Conservation (phyloP, 2,329 filamentous ascomycete species). For the Chrysosporium keratinophilum region DNA sequence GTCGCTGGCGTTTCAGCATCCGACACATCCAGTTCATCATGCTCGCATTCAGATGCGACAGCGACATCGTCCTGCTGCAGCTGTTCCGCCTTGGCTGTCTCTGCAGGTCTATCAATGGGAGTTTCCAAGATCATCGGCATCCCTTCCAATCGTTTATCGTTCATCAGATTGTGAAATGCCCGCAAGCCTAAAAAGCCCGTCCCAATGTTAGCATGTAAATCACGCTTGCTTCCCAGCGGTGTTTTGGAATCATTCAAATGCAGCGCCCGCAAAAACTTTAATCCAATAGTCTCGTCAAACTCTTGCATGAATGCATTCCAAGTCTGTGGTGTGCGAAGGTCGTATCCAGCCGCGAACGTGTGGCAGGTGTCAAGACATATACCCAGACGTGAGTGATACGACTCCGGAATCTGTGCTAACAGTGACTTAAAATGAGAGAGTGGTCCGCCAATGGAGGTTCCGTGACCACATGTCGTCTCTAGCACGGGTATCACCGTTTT, state of each 20-base stretch:
- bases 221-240: constrained; percentile 67
- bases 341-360: constrained; percentile 87
- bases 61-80: constrained; percentile 10
- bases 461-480: constrained; percentile 89
- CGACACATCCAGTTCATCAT: constrained; percentile 15
- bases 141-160: constrained; percentile 62
- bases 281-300: constrained; percentile 69
- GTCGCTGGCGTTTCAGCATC: background rate
- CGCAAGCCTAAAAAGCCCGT: constrained; percentile 84
- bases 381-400: constrained; percentile 74
- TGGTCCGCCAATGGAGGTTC: constrained; percentile 73
- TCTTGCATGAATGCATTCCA: constrained; percentile 63
- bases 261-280: constrained; percentile 69
- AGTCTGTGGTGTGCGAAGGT: constrained; percentile 63
- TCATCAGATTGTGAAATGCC: constrained; percentile 86
- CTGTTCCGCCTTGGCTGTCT: constrained; percentile 15
- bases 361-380: constrained; percentile 97
- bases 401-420: constrained; percentile 57
- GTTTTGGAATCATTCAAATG: constrained; percentile 96
- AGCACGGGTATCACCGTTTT: constrained; percentile 68
- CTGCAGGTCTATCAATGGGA: constrained; percentile 64
- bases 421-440: constrained; percentile 83
- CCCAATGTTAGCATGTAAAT: constrained; percentile 92
- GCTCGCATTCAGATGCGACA: constrained; percentile 14
- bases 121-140: constrained; percentile 93